Evolutionary conservation across 2,329 filamentous ascomycete genomes (phyloP), one percentile per base, ranked within the genome.

Genomic region (Aspergillus floridensis): DNA sequence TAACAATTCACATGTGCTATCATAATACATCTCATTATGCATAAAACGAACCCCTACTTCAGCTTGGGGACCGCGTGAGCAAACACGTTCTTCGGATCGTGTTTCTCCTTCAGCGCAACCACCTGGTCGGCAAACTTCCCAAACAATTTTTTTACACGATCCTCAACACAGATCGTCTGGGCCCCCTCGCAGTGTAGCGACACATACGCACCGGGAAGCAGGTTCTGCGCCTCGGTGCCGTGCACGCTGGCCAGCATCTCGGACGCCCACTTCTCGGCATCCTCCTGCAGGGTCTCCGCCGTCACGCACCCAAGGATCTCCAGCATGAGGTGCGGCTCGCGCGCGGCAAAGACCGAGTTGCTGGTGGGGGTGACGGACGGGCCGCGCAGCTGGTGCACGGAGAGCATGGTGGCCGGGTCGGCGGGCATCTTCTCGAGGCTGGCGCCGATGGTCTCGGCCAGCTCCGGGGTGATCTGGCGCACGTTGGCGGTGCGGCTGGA

Each of bases 251-350:
- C 47, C 1, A 51, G n/a, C 50, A 60, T 44, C 10, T 58, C 16
- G 2, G 24, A 3, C 2, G 58, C 64, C 65, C 66, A 68, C 3
- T 49, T 4, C 48, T 57, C 53, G 1, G 59, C 49, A 1, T 41
- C 51, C 2, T 19, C 56, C 16, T 41, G 32, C 3, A 38, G 26
- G 3, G 49, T 49, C 24, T 53, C 12, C 11, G 21, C 48, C 1
- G 14, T 49, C 11, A 51, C 50, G 16, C 41, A 65, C 7, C 52
- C 56, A 2, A 65, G 12, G 26, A 67, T 57, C 53, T 68, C 67
- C 2, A 69, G 24, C 61, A 67, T 61, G 31, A 58, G 66, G 53
- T 69, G 67, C 5, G 64, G 64, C 26, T 68, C 58, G 3, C 65
- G 53, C 1, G 63, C 24, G 3, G 6, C 53, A 56, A 68, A 69